Percentiles rank a stretch among this genome's conserved stretches.
These are phyloP conservation scores for Macrotyloma uniflorum DNA, from an alignment of 306 rosid genomes.

Conservation along the genomic window DNA sequence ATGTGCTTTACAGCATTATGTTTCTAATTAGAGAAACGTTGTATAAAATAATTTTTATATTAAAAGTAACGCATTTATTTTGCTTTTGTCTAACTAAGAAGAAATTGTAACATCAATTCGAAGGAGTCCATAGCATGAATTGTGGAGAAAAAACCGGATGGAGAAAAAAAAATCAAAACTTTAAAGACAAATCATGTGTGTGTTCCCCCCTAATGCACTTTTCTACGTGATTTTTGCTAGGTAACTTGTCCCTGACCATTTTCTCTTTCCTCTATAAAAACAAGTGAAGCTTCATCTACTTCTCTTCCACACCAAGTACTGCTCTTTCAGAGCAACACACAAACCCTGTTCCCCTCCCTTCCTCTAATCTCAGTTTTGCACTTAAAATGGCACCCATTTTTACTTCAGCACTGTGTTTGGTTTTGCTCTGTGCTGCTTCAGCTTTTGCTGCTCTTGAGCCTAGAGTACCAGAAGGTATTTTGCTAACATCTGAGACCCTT, in stretches of 20 bases:
- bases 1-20: background rate
- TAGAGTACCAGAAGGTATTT: constrained; percentile 64
- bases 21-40: background rate
- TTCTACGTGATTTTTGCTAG: constrained; percentile 57
- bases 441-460: constrained; percentile 54
- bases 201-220: background rate
- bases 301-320: background rate
- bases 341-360: constrained; percentile 16
- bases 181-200: constrained; percentile 40
- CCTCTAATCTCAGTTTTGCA: background rate
- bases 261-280: constrained; percentile 47
- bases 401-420: constrained; percentile 42
- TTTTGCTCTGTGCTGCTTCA: constrained; percentile 48
- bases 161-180: background rate
- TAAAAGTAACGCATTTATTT: background rate
- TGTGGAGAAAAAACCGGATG: constrained; percentile 58
- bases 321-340: constrained; percentile 20
- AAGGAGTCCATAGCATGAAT: constrained; percentile 47
- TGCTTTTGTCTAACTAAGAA: background rate
- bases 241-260: constrained; percentile 13
- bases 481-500: constrained; percentile 18
- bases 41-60: too few relatives aligned
- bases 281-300: constrained; percentile 26
- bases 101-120: background rate
- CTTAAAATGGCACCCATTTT: constrained; percentile 52